Base-by-base conservation (phyloP, 2,329 filamentous ascomycete species). In the Fusarium guadeloupense region DNA sequence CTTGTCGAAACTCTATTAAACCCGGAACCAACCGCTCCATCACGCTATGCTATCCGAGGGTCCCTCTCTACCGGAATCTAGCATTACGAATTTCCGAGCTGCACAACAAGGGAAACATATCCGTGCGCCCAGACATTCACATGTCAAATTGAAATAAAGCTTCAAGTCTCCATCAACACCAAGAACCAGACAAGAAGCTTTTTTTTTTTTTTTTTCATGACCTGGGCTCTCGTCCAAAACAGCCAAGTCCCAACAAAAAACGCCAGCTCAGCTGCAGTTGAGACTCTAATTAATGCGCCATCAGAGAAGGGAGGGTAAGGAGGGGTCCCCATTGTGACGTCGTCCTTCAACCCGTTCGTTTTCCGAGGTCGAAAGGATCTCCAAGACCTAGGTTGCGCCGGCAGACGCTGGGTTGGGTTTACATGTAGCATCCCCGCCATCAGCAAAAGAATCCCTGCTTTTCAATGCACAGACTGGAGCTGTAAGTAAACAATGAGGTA, bases 301-400 rank as follows among this genome's bases (percentile, higher is more conserved):
- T 42, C 25, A 33, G 23, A 49, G 31, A 42, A 40, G 10, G 21
- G 34, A 17, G 53, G 39, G 10, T 26, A 39, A 17, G 53, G 39
- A 23, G 39, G 33, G 46, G 33, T 20, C 5, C 16, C 8, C 30
- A 30, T 28, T 37, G 23, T 39, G 30, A 56, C 46, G 28, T 44
- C 41, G 33, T 25, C 26, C 34, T 26, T n/a, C n/a, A n/a, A 26
- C 38, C 26, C 25, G 26, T 20, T n/a, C n/a, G n/a, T 41, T 38
- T 54, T 30, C 58, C 59, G 61, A 64, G 61, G 61, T 26, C 51
- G 33, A 65, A 65, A 47, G 50, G 61, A 62, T 62, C 56, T 57
- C 33, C 44, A 38, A 38, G 30, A 21, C 34, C 54, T 34, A n/a
- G n/a, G n/a, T n/a, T n/a, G n/a, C n/a, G n/a, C n/a, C 19, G 10